phyloP scores from a whole-genome alignment of 768 basidiomycete genomes.

The Tricholoma flavovirens region DNA sequence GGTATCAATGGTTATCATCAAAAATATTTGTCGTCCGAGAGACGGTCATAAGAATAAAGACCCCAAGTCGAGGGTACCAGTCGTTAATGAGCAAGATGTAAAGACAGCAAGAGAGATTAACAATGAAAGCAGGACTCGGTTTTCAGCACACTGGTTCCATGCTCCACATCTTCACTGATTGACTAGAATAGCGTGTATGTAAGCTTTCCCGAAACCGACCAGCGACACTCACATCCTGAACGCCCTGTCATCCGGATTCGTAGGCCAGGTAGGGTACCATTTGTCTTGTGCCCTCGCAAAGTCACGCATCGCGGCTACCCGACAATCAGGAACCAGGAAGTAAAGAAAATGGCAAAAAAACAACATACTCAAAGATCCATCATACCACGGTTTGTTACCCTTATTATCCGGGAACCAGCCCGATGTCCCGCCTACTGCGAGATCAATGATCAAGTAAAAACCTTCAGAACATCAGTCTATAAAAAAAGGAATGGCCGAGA shows the following conservation, averaged over 20 bases:
- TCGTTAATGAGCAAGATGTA: too few relatives aligned
- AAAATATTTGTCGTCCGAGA: too few relatives aligned
- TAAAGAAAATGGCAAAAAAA: not conserved
- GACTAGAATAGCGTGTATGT: conserved; percentile 4
- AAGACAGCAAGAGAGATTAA: too few relatives aligned
- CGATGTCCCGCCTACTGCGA: conserved; percentile 77
- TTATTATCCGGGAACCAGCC: conserved; percentile 86
- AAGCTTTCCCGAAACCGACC: not conserved
- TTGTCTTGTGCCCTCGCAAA: conserved; percentile 54
- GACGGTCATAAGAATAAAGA: too few relatives aligned
- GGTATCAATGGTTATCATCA: too few relatives aligned
- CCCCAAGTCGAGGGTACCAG: too few relatives aligned
- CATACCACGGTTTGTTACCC: conserved; percentile 74
- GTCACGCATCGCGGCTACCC: conserved; percentile 57
- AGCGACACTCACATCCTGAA: conserved; percentile 57
- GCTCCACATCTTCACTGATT: conserved; percentile 20
- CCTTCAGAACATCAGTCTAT: conserved; percentile 31
- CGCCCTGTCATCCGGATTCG: conserved; percentile 47
- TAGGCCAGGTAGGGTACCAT: conserved; percentile 73
- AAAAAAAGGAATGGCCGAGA: conserved; percentile 6
- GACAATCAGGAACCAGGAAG: not conserved
- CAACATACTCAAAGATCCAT: conserved; percentile 46
- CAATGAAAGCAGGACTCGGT: too few relatives aligned
- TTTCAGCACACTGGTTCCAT: conserved; percentile 23
- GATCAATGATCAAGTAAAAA: conserved; percentile 73